Conservation (phyloP, 768 basidiomycete genomes). For the Favolaschia claudopus region DNA sequence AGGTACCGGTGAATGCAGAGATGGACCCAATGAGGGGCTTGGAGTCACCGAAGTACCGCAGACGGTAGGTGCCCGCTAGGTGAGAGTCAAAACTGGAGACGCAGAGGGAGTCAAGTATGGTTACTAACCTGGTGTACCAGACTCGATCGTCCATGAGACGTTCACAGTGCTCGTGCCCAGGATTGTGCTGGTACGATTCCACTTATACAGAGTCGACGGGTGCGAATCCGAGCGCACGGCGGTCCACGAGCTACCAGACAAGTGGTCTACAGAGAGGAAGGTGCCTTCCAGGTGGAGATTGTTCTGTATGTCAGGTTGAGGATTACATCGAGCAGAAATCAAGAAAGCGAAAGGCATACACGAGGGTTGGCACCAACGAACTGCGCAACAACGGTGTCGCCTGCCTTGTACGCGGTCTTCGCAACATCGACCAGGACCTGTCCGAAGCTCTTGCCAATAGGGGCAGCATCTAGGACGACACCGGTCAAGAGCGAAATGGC, state of each 20-base stretch:
- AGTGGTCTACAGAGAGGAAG: slow-evolving; percentile 73
- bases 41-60: slow-evolving; percentile 79
- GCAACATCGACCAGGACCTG: slow-evolving; percentile 64
- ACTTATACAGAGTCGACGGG: slow-evolving; percentile 74
- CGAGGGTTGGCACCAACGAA: slow-evolving; percentile 84
- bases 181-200: slow-evolving; percentile 66
- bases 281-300: slow-evolving; percentile 78
- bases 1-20: slow-evolving; percentile 66
- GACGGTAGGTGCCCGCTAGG: slow-evolving; percentile 73
- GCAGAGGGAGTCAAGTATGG: background rate
- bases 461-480: slow-evolving; percentile 68
- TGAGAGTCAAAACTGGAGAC: slow-evolving; percentile 1
- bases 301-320: slow-evolving; percentile 53
- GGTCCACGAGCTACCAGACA: slow-evolving; percentile 57
- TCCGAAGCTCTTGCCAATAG: slow-evolving; percentile 67
- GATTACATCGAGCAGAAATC: background rate
- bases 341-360: slow-evolving; percentile 46
- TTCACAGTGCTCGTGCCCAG: slow-evolving; percentile 70
- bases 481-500: slow-evolving; percentile 75
- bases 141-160: slow-evolving; percentile 75
- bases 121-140: slow-evolving; percentile 59
- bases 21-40: slow-evolving; percentile 73
- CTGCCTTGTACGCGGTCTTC: slow-evolving; percentile 55
- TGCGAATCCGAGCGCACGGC: slow-evolving; percentile 77
- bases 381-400: slow-evolving; percentile 64